Conservation (phyloP, 495 filamentous ascomycete genomes). For the Astrothelium macrocarpum region DNA sequence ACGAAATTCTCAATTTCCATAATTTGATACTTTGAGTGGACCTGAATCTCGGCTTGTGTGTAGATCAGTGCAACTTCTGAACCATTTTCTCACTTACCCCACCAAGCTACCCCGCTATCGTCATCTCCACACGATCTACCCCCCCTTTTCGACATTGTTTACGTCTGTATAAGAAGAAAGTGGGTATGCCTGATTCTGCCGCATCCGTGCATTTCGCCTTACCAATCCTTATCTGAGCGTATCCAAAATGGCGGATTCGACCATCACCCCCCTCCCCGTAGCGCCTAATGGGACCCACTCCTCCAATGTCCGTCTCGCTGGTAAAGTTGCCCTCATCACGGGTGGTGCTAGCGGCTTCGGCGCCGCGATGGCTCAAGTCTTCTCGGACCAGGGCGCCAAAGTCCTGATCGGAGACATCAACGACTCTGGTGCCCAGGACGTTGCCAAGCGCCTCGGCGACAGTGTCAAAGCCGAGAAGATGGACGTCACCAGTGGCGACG, state of each 20-base stretch:
- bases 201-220: background rate
- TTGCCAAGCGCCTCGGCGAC: constrained; percentile 3
- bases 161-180: background rate
- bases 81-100: background rate
- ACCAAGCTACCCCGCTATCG: background rate
- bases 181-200: background rate
- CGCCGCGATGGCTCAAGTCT: constrained; percentile 6
- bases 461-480: constrained; percentile 6
- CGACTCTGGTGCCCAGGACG: background rate
- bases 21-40: too few relatives aligned
- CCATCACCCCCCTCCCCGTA: background rate
- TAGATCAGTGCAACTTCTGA: background rate
- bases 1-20: too few relatives aligned
- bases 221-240: background rate
- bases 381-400: constrained; percentile 6
- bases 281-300: background rate
- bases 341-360: constrained; percentile 12
- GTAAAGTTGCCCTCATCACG: constrained; percentile 9
- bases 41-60: too few relatives aligned
- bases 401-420: constrained; percentile 14
- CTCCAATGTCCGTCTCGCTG: background rate
- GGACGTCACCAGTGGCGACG: constrained; percentile 8
- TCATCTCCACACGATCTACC: background rate
- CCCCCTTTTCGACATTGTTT: background rate
- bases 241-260: background rate